A percentile compares a stretch with the other conserved stretches of the same genome.
Conservation (phyloP, 345 rosid genomes). For the Raphanus sativus region DNA sequence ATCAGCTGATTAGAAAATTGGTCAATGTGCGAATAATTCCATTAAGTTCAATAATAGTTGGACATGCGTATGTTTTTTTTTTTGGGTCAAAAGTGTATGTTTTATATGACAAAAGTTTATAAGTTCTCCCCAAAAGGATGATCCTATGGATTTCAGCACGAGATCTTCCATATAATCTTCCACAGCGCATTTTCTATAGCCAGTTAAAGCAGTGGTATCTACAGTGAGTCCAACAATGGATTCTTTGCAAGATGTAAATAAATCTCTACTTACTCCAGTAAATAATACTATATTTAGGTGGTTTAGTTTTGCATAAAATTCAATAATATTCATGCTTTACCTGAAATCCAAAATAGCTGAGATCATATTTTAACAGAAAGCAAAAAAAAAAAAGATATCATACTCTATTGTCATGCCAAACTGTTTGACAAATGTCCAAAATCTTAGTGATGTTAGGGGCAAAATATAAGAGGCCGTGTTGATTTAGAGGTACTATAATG, state of each 20-base stretch:
- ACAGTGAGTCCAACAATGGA: not conserved
- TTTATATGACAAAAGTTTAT: not conserved
- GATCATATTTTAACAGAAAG: not conserved
- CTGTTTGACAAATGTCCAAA: slow-evolving; percentile 24
- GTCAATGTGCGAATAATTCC: not conserved
- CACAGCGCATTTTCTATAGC: not conserved
- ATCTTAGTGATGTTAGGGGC: slow-evolving; percentile 24
- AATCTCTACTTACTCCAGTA: not conserved
- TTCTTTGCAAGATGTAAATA: not conserved
- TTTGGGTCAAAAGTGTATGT: not conserved
- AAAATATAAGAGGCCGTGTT: slow-evolving; percentile 21
- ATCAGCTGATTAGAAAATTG: not conserved
- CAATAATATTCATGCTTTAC: not conserved
- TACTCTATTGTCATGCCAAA: slow-evolving; percentile 8
- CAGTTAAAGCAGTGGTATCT: not conserved
- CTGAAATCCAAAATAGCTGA: slow-evolving; percentile 19
- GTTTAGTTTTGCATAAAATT: not conserved
- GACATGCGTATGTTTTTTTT: not conserved
- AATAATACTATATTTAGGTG: not conserved
- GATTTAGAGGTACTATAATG: slow-evolving; percentile 21
- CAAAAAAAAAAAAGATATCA: not conserved
- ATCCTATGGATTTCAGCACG: not conserved
- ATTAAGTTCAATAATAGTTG: not conserved
- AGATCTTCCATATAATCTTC: not conserved
- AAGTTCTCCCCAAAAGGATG: not conserved